phyloP scores from a whole-genome alignment of 1,139 yeast species.

The Geotrichum cucujoidarum region DNA sequence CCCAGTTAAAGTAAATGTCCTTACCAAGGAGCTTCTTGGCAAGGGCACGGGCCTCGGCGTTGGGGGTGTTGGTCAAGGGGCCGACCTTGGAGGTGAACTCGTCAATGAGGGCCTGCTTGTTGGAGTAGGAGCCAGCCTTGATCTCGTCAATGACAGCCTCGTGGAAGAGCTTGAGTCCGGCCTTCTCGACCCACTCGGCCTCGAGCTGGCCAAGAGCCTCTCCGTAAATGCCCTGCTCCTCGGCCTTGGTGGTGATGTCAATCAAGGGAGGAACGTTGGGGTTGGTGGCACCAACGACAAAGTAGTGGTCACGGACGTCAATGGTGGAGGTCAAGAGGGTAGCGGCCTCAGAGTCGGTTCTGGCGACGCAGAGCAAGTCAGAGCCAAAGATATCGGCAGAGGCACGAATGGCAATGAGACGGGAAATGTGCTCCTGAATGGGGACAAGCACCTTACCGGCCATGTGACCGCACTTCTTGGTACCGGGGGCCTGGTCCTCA shows the following conservation, averaged over 20 bases:
- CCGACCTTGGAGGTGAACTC: constrained; percentile 65
- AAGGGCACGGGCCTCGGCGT: constrained; percentile 72
- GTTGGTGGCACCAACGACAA: constrained; percentile 85
- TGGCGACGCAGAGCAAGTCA: constrained; percentile 80
- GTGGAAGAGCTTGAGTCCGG: constrained; percentile 82
- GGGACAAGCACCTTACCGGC: constrained; percentile 98
- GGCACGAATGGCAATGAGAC: constrained; percentile 90
- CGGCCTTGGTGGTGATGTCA: constrained; percentile 77
- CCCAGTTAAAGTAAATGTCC: constrained; percentile 93
- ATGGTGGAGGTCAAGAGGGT: constrained; percentile 89
- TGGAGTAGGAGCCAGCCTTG: constrained; percentile 52
- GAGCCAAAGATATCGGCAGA: constrained; percentile 91
- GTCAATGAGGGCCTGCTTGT: constrained; percentile 62
- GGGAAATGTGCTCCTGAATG: constrained; percentile 92
- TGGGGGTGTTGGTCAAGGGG: constrained; percentile 70
- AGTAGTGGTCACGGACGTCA: constrained; percentile 92
- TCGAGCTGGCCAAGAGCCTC: constrained; percentile 67
- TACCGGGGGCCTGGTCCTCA: constrained; percentile 98
- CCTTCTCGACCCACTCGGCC: constrained; percentile 75
- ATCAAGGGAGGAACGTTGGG: constrained; percentile 71
- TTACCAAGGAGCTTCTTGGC: constrained; percentile 76
- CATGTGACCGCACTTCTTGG: constrained; percentile 97
- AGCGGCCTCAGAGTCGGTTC: constrained; percentile 97
- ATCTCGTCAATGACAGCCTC: constrained; percentile 89
- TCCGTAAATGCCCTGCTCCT: constrained; percentile 66